phyloP scores from a whole-genome alignment of 1,284 basidiomycete genomes.

The Wallemia ichthyophaga region DNA sequence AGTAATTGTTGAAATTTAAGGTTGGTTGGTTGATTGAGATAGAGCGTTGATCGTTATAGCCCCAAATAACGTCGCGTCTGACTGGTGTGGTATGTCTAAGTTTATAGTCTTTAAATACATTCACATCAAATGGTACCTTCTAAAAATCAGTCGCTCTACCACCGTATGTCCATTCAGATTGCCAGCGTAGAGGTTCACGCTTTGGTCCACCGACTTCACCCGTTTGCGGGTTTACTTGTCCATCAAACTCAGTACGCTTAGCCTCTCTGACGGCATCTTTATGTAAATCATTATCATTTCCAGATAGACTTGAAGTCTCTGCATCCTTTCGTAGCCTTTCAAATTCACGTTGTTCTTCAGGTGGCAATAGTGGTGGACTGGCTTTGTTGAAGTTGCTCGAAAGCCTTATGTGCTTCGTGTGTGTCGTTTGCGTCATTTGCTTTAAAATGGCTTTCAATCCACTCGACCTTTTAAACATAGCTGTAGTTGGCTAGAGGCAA shows the following conservation, averaged over 20 bases:
- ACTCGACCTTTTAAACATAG: too few species aligned
- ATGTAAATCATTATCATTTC: not conserved
- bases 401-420: not conserved
- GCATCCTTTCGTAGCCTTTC: constrained; percentile 31
- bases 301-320: constrained; percentile 4
- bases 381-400: constrained; percentile 19
- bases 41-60: too few species aligned
- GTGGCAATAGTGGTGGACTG: constrained; percentile 35
- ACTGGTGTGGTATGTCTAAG: too few species aligned
- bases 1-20: too few species aligned
- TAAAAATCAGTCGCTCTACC: constrained; percentile 14
- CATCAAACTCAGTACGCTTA: constrained; percentile 14
- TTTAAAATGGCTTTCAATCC: too few species aligned
- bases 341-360: constrained; percentile 37
- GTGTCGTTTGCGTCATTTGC: too few species aligned
- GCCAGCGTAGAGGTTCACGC: constrained; percentile 16
- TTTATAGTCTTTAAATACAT: too few species aligned
- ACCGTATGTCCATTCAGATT: constrained; percentile 14
- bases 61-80: too few species aligned
- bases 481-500: too few species aligned
- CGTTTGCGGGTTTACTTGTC: constrained; percentile 17
- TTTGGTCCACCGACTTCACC: constrained; percentile 20
- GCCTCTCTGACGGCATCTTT: not conserved
- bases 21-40: too few species aligned
- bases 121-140: not conserved